phyloP scores from a whole-genome alignment of 352 stramenopile genomes.

The Pythium dissimile region DNA sequence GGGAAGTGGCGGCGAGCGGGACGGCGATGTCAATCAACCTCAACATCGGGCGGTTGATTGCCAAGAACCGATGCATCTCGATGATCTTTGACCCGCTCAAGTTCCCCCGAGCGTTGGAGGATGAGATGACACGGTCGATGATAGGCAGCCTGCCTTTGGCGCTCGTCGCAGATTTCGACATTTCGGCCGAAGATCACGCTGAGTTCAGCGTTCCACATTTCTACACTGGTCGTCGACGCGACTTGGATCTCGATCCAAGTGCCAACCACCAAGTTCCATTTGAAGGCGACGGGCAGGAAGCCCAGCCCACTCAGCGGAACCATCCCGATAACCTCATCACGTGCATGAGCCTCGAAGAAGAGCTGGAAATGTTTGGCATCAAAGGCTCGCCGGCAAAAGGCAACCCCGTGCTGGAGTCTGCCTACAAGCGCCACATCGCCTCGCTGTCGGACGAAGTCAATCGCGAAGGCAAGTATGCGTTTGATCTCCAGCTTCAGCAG shows the following conservation, averaged over 20 bases:
- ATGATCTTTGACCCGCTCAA: conserved; percentile 69
- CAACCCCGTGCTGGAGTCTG: conserved; percentile 52
- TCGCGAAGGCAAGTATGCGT: conserved; percentile 53
- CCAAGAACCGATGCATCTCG: conserved; percentile 67
- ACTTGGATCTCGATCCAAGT: background rate
- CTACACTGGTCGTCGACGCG: background rate
- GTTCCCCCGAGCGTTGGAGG: conserved; percentile 53
- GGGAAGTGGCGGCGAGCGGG: conserved; percentile 51
- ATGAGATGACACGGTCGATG: conserved; percentile 57
- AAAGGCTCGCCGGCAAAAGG: conserved; percentile 33
- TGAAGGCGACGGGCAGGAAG: conserved; percentile 33
- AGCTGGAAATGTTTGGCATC: conserved; percentile 49
- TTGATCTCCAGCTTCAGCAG: conserved; percentile 52
- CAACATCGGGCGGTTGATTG: conserved; percentile 64
- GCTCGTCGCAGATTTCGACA: conserved; percentile 60
- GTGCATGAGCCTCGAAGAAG: conserved; percentile 44
- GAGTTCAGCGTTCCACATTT: conserved; percentile 21
- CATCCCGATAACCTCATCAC: conserved; percentile 54
- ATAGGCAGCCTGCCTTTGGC: conserved; percentile 36
- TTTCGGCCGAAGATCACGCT: conserved; percentile 39
- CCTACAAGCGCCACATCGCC: conserved; percentile 55
- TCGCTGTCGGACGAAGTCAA: conserved; percentile 49
- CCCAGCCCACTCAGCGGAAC: conserved; percentile 40
- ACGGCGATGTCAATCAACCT: conserved; percentile 59
- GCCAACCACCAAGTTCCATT: conserved; percentile 21